Conservation (phyloP, 176 grass and related monocot genomes). For the Triticum timopheevii region DNA sequence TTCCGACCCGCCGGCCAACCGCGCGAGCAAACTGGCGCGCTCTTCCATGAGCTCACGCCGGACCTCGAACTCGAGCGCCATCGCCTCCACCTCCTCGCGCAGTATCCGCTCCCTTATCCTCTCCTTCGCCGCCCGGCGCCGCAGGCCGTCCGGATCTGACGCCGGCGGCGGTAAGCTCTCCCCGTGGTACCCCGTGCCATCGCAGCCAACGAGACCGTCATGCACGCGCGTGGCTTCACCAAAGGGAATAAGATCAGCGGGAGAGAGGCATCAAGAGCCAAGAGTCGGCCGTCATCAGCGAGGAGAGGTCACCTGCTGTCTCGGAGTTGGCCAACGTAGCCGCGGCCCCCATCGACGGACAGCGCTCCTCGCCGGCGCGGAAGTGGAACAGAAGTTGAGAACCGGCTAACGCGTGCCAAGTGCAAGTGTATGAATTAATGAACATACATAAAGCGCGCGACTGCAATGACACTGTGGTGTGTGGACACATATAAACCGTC, state of each 20-base stretch:
- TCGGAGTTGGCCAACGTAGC: background rate
- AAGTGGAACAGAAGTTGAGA: background rate
- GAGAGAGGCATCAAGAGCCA: background rate
- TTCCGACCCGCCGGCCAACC: background rate
- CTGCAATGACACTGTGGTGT: too few species aligned
- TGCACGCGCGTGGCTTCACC: background rate
- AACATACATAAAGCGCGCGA: too few species aligned
- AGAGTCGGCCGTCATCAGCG: background rate
- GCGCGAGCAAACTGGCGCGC: background rate
- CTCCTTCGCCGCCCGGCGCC: constrained; percentile 8
- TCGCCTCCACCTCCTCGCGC: background rate
- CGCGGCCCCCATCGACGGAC: background rate
- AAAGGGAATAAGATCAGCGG: background rate
- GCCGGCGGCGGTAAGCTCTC: background rate
- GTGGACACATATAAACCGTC: too few species aligned
- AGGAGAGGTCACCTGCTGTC: background rate
- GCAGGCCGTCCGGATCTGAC: background rate
- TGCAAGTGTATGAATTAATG: too few species aligned
- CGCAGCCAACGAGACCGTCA: background rate
- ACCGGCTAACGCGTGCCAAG: too few species aligned
- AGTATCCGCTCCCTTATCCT: constrained; percentile 35
- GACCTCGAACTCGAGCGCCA: constrained; percentile 28
- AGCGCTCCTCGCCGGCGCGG: constrained; percentile 28
- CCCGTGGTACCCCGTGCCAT: background rate
- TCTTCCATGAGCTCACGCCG: constrained; percentile 18